Evolutionary conservation across 1,284 basidiomycete species (phyloP).

Genomic region (Ceratobasidium papillatum): DNA sequence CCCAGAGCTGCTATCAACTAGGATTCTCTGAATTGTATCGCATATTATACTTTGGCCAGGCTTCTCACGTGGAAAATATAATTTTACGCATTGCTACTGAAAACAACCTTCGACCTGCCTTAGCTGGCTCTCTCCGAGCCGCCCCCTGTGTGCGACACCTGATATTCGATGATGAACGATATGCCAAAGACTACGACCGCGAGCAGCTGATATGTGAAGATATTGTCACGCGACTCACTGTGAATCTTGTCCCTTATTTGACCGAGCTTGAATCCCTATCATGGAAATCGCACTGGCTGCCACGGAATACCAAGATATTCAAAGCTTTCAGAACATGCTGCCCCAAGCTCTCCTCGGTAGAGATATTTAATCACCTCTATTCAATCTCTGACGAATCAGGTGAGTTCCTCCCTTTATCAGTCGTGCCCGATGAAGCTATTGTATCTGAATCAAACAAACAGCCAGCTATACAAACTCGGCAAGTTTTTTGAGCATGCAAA

Average conservation of each 20-base stretch:
- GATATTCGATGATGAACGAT: conserved; percentile 30
- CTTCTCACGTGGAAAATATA: conserved; percentile 17
- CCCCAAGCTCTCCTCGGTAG: conserved; percentile 1
- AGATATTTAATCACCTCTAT: conserved; percentile 10
- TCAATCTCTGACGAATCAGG: not conserved
- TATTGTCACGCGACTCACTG: not conserved
- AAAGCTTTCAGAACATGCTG: conserved; percentile 11
- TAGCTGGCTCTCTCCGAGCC: not conserved
- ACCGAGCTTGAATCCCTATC: not conserved
- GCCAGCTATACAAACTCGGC: conserved; percentile 5
- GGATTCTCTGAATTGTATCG: not conserved
- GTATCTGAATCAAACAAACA: not conserved
- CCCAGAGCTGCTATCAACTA: not conserved
- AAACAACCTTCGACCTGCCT: not conserved
- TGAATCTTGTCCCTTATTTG: conserved; percentile 15
- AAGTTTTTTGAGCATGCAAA: not conserved
- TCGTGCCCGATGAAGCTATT: not conserved
- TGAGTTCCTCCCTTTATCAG: not conserved
- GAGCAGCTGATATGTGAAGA: conserved; percentile 23
- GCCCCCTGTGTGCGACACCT: not conserved
- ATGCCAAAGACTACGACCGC: not conserved
- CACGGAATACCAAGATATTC: conserved; percentile 24
- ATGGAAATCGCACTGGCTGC: conserved; percentile 36
- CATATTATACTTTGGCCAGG: not conserved
- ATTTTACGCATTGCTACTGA: not conserved